A percentile compares a stretch with the other conserved stretches of the same genome.
Conservation (phyloP, 2,329 filamentous ascomycete species). For the Verticillium albo-atrum region DNA sequence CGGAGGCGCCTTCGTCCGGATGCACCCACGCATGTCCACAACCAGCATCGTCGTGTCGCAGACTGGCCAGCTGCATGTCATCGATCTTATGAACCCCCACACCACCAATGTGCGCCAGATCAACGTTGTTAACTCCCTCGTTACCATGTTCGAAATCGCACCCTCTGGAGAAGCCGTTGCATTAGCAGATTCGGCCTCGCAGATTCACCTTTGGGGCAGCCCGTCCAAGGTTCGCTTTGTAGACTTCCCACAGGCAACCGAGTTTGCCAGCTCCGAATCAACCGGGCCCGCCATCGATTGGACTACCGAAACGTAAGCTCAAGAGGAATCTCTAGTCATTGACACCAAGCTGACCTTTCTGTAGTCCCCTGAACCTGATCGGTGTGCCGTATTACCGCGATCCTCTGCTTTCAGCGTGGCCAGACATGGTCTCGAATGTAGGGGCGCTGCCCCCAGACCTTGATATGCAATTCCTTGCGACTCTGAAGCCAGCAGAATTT, state of each 20-base stretch:
- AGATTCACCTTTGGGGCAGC: conserved; percentile 84
- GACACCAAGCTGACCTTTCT: not conserved
- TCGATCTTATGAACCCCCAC: conserved; percentile 92
- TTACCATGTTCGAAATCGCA: conserved; percentile 80
- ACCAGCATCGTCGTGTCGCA: conserved; percentile 93
- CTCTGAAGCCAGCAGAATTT: conserved; percentile 67
- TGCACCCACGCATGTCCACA: conserved; percentile 94
- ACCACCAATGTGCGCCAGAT: conserved; percentile 81
- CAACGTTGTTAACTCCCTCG: conserved; percentile 63
- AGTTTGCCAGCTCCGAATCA: conserved; percentile 66
- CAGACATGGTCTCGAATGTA: conserved; percentile 78
- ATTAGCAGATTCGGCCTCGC: conserved; percentile 72
- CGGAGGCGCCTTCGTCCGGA: conserved; percentile 88
- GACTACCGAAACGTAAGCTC: conserved; percentile 62
- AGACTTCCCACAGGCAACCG: conserved; percentile 71
- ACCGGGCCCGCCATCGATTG: conserved; percentile 60
- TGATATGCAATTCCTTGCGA: conserved; percentile 64
- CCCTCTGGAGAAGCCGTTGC: conserved; percentile 83
- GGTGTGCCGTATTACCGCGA: conserved; percentile 95
- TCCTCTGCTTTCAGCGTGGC: conserved; percentile 82
- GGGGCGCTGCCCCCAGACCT: conserved; percentile 76
- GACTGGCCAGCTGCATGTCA: conserved; percentile 88
- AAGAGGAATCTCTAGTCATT: not conserved
- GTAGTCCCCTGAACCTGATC: conserved; percentile 72
- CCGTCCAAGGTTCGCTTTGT: conserved; percentile 82